Evolutionary conservation across 768 basidiomycete species (phyloP).

Genomic region (Lactifluus subvellereus): DNA sequence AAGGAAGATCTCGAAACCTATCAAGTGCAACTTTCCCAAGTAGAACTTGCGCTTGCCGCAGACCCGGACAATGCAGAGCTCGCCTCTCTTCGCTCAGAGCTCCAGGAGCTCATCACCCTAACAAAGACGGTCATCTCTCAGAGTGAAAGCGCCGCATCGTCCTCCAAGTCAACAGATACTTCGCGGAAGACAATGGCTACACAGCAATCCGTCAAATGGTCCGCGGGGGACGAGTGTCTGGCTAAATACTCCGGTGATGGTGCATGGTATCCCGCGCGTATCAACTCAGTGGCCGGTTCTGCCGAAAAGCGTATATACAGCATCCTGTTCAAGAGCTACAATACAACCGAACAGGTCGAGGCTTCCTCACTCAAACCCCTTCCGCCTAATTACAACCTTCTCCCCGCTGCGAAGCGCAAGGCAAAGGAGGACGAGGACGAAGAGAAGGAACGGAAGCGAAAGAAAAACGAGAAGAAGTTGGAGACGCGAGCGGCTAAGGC

Average conservation of each 20-base stretch:
- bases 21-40: conserved; percentile 85
- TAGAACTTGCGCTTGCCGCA: conserved; percentile 68
- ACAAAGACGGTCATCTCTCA: conserved; percentile 68
- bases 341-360: conserved; percentile 82
- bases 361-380: conserved; percentile 63
- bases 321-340: conserved; percentile 88
- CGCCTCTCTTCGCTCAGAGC: conserved; percentile 63
- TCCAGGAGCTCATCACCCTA: conserved; percentile 78
- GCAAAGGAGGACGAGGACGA: conserved; percentile 75
- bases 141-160: conserved; percentile 54
- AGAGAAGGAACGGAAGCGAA: conserved; percentile 84
- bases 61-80: conserved; percentile 76
- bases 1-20: conserved; percentile 82
- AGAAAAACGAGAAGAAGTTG: conserved; percentile 92
- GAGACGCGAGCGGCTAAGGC: conserved; percentile 80
- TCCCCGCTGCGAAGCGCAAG: conserved; percentile 66
- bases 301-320: conserved; percentile 79
- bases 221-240: conserved; percentile 79
- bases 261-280: conserved; percentile 82
- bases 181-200: conserved; percentile 48
- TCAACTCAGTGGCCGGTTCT: conserved; percentile 79
- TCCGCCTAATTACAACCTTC: conserved; percentile 44
- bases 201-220: conserved; percentile 53
- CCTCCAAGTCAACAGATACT: conserved; percentile 42
- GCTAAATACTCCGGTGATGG: conserved; percentile 84